Conservation (phyloP, 2,329 filamentous ascomycete genomes). For the Phialemonium atrogriseum region DNA sequence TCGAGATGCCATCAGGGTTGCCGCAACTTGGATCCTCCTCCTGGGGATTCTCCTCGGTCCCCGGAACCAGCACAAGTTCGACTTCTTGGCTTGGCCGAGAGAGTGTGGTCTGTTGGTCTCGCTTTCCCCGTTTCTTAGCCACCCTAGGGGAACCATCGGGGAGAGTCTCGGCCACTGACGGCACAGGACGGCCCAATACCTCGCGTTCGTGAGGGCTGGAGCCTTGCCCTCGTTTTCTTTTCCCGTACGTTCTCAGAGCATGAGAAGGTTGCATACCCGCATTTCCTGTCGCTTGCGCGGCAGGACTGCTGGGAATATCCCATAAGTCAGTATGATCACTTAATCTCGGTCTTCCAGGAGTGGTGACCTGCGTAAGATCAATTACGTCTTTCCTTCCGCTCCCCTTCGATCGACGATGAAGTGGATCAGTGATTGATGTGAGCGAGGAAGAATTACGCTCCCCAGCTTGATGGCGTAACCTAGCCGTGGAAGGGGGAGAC, state of each 20-base stretch:
- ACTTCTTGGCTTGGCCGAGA: constrained; percentile 15
- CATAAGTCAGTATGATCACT: constrained; percentile 24
- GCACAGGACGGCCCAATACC: too few relatives aligned
- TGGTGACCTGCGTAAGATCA: constrained; percentile 24
- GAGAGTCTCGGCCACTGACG: too few relatives aligned
- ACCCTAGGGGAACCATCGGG: too few relatives aligned
- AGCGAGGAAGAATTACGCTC: constrained; percentile 2
- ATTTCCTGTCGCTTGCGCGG: constrained; percentile 1
- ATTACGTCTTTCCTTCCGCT: constrained; percentile 9
- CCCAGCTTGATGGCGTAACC: background rate
- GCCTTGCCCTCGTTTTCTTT: too few relatives aligned
- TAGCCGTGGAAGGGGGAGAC: constrained; percentile 3
- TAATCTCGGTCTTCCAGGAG: constrained; percentile 16
- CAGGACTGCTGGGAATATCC: constrained; percentile 36
- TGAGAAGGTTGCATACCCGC: too few relatives aligned
- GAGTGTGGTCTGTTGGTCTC: too few relatives aligned
- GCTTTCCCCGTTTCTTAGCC: too few relatives aligned
- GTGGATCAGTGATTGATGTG: constrained; percentile 20
- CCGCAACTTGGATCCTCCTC: constrained; percentile 1
- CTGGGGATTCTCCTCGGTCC: constrained; percentile 8
- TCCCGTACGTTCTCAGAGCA: too few relatives aligned
- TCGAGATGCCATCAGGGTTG: constrained; percentile 1
- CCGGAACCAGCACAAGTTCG: constrained; percentile 13
- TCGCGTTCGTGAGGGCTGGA: too few relatives aligned
- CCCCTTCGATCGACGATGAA: constrained; percentile 6